Evolutionary conservation across 2,329 filamentous ascomycete species (phyloP), one percentile per base, ranked within the genome.

Genomic region (Colletotrichum agaves): DNA sequence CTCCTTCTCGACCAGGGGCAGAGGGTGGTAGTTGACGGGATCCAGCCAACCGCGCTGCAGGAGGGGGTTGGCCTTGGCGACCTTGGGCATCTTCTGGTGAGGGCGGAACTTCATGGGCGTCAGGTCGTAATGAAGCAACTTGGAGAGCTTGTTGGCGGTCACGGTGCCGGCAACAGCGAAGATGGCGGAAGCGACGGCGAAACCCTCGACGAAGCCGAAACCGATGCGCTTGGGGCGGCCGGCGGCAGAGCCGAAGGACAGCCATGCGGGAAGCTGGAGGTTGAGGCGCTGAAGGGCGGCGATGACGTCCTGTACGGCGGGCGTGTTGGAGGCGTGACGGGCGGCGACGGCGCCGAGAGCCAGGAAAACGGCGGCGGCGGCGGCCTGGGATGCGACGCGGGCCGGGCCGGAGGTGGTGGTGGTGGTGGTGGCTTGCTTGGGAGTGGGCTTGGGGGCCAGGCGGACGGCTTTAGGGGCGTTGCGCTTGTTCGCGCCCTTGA

Each of bases 1-100:
- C 6, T 74, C 74, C 70, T 83, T 84, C 33, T 75, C 72, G 5
- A 73, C 70, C 1, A 88, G 76, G 0, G 83, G 81, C 13, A 88
- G 78, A 4, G 75, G 74, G 60, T 83, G 80, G 72, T 83, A 88
- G 15, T 77, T 76, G 21, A 81, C 77, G 0, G 85, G 78, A 41
- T 85, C 80, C n/a, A 88, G 78, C 74, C 84, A 84, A 6, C 84
- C 85, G 60, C 78, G 73, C 61, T 77, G 71, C 63, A 77, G 73
- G 27, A 84, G 78, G 3, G 78, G 77, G 49, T 83, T 76, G 1
- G 75, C 72, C 63, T 78, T 79, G 39, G 77, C 73, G 23, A 75
- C 69, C 69, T 75, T 81, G 3, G 76, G 76, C 33, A 80, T 72
- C 63, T 82, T 83, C 60, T 79, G 77, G 69, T 81, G 81, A 11